Base-by-base conservation (phyloP, 345 rosid species). In the Eucalyptus pauciflora region DNA sequence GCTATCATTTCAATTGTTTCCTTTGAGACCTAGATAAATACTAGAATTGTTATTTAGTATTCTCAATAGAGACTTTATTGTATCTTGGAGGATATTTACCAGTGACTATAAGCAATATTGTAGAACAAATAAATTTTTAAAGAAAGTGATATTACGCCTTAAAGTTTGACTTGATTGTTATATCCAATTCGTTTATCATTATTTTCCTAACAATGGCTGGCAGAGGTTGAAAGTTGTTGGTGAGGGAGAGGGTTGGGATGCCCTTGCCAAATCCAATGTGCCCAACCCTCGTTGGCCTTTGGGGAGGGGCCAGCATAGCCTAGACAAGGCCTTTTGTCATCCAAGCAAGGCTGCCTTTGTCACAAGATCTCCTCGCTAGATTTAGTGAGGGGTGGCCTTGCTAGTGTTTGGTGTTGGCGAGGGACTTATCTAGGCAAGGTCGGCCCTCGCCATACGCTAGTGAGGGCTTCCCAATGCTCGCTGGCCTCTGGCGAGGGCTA, bases 371-470 rank as follows among this genome's bases (percentile, higher is more conserved):
- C 52, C 2, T 7, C 17, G 9, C 4, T 0, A 51, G 9, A 51
- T 51, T 51, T 51, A 51, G 56, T 51, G 56, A 51, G 22, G 56
- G 56, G 22, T 51, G 22, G 56, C 56, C 22, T 51, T 7, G 9
- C 0, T 1, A 51, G 1, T 22, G 0, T 17, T 51, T 51, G 56
- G 56, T 17, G 56, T 0, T 51, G 4, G 22, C 0, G 0, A 51
- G 9, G 56, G 56, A 0, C 56, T 51, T 51, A 7, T 51, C 22
- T 51, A 51, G 56, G 56, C 0, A 0, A 0, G 56, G 22, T 51
- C 0, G 0, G 1, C 0, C 9, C 56, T 51, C 0, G 4, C 56
- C 22, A 51, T 17, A 51, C 22, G 4, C 22, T 0, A 0, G 4
- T 0, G 0, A 51, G 22, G 22, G 22, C 56, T 51, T 51, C 2